Base-by-base conservation (phyloP, 2,329 filamentous ascomycete genomes). In the Coniochaeta ligniaria region DNA sequence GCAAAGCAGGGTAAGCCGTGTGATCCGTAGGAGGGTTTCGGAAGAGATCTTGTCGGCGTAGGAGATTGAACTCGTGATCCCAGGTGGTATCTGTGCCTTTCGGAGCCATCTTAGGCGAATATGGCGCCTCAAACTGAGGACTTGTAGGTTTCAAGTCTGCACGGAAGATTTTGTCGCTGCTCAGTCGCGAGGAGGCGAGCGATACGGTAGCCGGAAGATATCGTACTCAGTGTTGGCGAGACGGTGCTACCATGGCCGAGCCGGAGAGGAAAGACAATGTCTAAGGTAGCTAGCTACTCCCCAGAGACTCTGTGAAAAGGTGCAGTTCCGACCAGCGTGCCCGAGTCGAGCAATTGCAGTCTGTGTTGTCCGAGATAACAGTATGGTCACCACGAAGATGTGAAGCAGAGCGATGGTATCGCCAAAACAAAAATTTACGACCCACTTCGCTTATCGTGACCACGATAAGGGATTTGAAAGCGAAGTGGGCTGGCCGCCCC, bases 1-100 rank as follows among this genome's bases (percentile, higher is more conserved):
- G 89, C 56, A 99, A 85, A 24, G 90, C 84, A 16, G 95, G 95
- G 71, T 96, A 98, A 62, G 94, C 92, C 11, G 90, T 90, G 67
- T 86, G 89, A 72, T 98, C 93, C 70, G 85, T 89, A 0, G 95
- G 94, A 20, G 95, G 94, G 66, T 96, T 88, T 69, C 85, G 83
- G 74, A 99, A 99, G 24, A 99, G 89, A 59, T 90, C 83, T 71
- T 99, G 91, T 69, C 94, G 89, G 62, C 91, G 87, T 62, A 93
- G 77, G 4, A 91, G 96, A 73, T 97, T 84, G 77, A 91, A 98
- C 68, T 92, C 84, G 73, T 91, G 87, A 66, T 91, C 85, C 94
- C 94, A 97, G 72, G 85, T 79, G 59, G 87, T 90, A 63, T 80
- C 79, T 62, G 88, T 90, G 65, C 80, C 59, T 59, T 62, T 60